These are phyloP conservation scores for Ampelomyces quisqualis DNA, from an alignment of 2,329 filamentous ascomycete species.

Conservation along the genomic window DNA sequence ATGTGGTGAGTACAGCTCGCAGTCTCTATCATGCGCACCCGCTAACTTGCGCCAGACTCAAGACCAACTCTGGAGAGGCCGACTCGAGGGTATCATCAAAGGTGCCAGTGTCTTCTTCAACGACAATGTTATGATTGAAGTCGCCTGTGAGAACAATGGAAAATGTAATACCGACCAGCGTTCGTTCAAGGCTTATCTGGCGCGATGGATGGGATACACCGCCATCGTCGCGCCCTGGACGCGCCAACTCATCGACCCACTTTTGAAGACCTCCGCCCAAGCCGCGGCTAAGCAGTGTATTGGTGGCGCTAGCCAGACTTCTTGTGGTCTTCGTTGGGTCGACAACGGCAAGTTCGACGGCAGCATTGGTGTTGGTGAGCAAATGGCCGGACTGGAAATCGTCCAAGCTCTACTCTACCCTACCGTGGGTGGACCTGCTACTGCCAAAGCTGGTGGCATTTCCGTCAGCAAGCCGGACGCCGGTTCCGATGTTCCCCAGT, in stretches of 20 bases:
- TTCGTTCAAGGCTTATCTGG: constrained; percentile 50
- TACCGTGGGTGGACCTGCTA: constrained; percentile 42
- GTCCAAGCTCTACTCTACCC: constrained; percentile 50
- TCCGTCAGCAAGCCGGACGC: constrained; percentile 50
- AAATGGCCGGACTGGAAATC: constrained; percentile 60
- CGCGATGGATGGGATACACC: constrained; percentile 48
- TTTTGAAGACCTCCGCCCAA: constrained; percentile 56
- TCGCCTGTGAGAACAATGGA: constrained; percentile 49
- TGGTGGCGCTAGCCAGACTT: constrained; percentile 50
- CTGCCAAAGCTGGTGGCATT: constrained; percentile 55
- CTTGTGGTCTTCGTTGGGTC: constrained; percentile 51
- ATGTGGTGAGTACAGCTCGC: constrained; percentile 42
- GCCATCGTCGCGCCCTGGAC: constrained; percentile 45
- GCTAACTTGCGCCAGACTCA: constrained; percentile 30
- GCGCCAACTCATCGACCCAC: constrained; percentile 49
- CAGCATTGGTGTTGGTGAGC: constrained; percentile 57
- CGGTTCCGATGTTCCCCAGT: constrained; percentile 35
- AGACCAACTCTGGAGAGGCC: constrained; percentile 33
- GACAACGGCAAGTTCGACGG: constrained; percentile 49
- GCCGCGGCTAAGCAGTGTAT: constrained; percentile 59
- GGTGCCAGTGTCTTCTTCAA: constrained; percentile 48
- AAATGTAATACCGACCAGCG: constrained; percentile 53
- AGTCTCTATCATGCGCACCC: not conserved
- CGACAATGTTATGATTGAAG: constrained; percentile 50
- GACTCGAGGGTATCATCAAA: constrained; percentile 39